A percentile compares a stretch with the other conserved stretches of the same genome.
phyloP scores from a whole-genome alignment of 1,284 basidiomycete genomes.

The Marasmius sp. region DNA sequence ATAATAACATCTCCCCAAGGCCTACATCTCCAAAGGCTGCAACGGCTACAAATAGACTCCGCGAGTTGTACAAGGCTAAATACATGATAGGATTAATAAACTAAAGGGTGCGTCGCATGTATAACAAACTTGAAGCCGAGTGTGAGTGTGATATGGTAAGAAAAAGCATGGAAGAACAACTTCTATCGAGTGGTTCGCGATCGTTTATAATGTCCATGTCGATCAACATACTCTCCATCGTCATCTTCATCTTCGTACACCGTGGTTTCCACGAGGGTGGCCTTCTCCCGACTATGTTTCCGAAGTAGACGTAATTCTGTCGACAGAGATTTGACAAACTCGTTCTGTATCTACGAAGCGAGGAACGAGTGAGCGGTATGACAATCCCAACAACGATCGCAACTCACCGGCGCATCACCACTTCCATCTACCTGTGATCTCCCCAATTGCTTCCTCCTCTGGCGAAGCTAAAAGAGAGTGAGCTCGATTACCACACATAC shows the following conservation, averaged over 20 bases:
- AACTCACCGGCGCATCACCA: neutral
- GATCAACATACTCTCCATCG: conserved; percentile 3
- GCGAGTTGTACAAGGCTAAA: too few species aligned
- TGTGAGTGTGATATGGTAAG: neutral
- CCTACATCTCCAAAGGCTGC: too few species aligned
- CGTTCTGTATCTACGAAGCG: conserved; percentile 20
- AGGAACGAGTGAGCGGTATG: neutral
- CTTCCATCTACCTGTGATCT: conserved; percentile 23
- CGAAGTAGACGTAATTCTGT: conserved; percentile 57
- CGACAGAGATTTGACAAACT: conserved; percentile 62
- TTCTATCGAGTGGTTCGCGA: neutral
- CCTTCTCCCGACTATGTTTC: conserved; percentile 44
- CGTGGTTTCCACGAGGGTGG: neutral
- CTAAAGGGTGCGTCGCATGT: too few species aligned
- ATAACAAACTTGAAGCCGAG: neutral
- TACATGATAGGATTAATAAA: too few species aligned
- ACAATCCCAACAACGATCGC: neutral
- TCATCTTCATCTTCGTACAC: neutral
- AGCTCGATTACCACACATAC: conserved; percentile 9
- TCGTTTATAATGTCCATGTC: conserved; percentile 4
- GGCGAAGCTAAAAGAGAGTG: conserved; percentile 47
- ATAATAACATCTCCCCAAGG: too few species aligned
- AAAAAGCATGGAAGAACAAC: neutral
- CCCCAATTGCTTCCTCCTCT: conserved; percentile 58
- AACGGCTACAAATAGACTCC: too few species aligned